Evolutionary conservation across 2,329 filamentous ascomycete genomes (phyloP).

Genomic region (Saccharata proteae): DNA sequence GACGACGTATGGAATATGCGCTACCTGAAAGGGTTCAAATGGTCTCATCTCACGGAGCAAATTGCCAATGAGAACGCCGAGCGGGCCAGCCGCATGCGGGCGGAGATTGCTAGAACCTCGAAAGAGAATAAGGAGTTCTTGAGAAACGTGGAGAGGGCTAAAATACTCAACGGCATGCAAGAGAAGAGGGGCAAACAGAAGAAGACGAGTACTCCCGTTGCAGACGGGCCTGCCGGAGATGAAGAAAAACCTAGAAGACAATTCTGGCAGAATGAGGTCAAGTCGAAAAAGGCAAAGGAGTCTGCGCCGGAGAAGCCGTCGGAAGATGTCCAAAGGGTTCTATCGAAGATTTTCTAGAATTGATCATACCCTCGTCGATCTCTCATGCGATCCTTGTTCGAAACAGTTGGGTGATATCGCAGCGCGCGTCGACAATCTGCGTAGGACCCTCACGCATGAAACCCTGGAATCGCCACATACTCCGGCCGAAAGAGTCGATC

Average conservation of each 20-base stretch:
- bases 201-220: constrained; percentile 38
- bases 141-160: constrained; percentile 64
- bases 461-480: too few species aligned
- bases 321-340: constrained; percentile 18
- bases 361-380: too few species aligned
- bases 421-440: too few species aligned
- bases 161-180: constrained; percentile 63
- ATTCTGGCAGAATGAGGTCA: constrained; percentile 56
- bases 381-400: too few species aligned
- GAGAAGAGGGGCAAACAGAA: constrained; percentile 42
- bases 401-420: too few species aligned
- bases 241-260: constrained; percentile 28
- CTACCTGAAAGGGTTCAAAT: constrained; percentile 76
- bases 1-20: constrained; percentile 80
- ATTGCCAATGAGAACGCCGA: constrained; percentile 75
- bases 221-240: constrained; percentile 23
- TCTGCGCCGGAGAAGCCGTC: constrained; percentile 7
- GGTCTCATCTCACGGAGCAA: constrained; percentile 59
- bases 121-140: constrained; percentile 75
- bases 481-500: too few species aligned
- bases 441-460: too few species aligned
- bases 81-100: constrained; percentile 59
- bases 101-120: constrained; percentile 63
- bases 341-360: constrained; percentile 28
- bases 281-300: constrained; percentile 31